Percentiles rank a stretch among this genome's conserved stretches.
Conservation (phyloP, 768 basidiomycete species). For the Termitomyces sp. region DNA sequence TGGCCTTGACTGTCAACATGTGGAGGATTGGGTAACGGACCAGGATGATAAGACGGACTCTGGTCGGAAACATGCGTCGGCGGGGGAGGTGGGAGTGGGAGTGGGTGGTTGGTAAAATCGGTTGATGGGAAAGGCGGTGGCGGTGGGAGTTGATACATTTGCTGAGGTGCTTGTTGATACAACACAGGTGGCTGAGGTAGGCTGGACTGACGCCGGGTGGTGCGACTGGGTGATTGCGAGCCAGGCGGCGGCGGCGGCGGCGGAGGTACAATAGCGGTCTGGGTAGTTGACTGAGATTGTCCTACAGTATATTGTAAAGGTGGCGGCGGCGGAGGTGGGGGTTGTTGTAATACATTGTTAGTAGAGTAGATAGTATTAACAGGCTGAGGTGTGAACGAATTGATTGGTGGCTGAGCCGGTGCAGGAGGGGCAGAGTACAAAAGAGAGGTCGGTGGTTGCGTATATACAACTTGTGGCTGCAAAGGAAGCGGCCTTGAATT, state of each 20-base stretch:
- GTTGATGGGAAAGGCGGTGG: slow-evolving; percentile 33
- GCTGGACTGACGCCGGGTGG: slow-evolving; percentile 36
- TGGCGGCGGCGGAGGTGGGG: slow-evolving; percentile 30
- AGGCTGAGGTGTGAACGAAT: slow-evolving; percentile 23
- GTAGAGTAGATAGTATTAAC: slow-evolving; percentile 17
- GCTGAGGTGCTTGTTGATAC: slow-evolving; percentile 27
- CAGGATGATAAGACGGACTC: slow-evolving; percentile 26
- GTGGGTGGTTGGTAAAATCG: slow-evolving; percentile 21
- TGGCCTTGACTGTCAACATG: slow-evolving; percentile 26
- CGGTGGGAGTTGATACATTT: slow-evolving; percentile 23
- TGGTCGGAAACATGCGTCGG: slow-evolving; percentile 6
- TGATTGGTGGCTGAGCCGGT: slow-evolving; percentile 16
- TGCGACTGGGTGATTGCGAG: slow-evolving; percentile 21
- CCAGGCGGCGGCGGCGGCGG: slow-evolving; percentile 25
- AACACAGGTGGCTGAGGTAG: slow-evolving; percentile 45
- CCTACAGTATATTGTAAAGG: slow-evolving; percentile 18
- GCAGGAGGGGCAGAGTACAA: slow-evolving; percentile 24
- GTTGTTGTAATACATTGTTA: slow-evolving; percentile 22
- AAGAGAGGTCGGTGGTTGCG: slow-evolving; percentile 23
- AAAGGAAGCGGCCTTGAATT: slow-evolving; percentile 39
- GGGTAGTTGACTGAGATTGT: slow-evolving; percentile 13
- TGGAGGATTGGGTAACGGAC: slow-evolving; percentile 36
- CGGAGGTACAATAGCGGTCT: slow-evolving; percentile 19
- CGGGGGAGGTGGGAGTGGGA: slow-evolving; percentile 31
- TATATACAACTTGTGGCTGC: slow-evolving; percentile 36